Evolutionary conservation across 108 stramenopile genomes (phyloP).

Genomic region (Mayamaea pseudoterrestris): DNA sequence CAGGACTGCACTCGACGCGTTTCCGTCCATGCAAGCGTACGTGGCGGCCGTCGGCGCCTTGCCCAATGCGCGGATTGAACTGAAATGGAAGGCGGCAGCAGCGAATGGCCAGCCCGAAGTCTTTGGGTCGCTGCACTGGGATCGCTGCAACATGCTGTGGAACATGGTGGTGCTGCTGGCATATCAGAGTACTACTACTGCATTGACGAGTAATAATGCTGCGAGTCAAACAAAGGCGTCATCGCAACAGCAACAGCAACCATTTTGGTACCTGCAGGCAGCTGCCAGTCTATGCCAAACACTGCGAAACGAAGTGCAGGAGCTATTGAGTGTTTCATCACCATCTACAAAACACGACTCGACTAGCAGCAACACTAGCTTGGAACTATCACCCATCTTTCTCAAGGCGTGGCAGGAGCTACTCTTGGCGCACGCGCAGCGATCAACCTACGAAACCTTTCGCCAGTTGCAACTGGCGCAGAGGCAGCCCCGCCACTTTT

Average conservation of each 20-base stretch:
- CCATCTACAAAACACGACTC: not conserved
- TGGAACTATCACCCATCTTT: not conserved
- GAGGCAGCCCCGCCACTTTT: constrained; percentile 19
- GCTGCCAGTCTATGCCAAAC: constrained; percentile 23
- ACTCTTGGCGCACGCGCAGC: constrained; percentile 30
- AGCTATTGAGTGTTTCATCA: not conserved
- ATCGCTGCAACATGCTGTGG: constrained; percentile 34
- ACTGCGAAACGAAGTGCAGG: not conserved
- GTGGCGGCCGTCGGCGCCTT: not conserved
- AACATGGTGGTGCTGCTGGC: constrained; percentile 28
- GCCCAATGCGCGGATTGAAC: not conserved
- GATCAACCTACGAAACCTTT: constrained; percentile 25
- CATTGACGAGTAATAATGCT: constrained; percentile 3
- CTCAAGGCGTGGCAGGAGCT: constrained; percentile 27
- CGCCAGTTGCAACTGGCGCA: constrained; percentile 4
- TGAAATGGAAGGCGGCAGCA: too few species aligned
- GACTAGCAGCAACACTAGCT: not conserved
- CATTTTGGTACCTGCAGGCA: constrained; percentile 25
- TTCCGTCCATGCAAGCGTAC: constrained; percentile 2
- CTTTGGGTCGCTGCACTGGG: constrained; percentile 14
- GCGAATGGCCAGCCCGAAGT: not conserved
- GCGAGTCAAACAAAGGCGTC: constrained; percentile 20
- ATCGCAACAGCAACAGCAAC: too few species aligned
- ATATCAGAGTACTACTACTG: constrained; percentile 16
- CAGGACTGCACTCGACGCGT: too few species aligned